These are phyloP conservation scores for Amaranthus cruentus DNA, from an alignment of 148 eudicot genomes.

Conservation along the genomic window DNA sequence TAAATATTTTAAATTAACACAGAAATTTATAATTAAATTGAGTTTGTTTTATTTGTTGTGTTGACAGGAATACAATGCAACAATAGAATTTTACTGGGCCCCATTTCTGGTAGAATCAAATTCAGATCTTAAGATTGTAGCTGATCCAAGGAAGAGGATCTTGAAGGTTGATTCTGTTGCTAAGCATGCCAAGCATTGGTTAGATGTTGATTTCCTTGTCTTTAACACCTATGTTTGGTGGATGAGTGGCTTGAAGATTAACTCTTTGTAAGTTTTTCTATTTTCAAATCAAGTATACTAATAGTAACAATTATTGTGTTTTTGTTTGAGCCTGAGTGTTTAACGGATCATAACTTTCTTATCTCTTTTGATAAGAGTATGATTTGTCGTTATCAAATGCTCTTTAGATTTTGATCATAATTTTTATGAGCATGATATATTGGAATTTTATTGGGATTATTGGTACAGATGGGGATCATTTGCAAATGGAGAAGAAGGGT, in stretches of 20 bases:
- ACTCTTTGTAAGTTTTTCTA: conserved; percentile 50
- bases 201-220: conserved; percentile 68
- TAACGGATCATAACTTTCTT: background rate
- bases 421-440: background rate
- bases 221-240: conserved; percentile 98
- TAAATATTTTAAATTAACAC: too few species aligned
- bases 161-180: conserved; percentile 70
- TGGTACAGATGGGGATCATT: conserved; percentile 83
- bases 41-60: background rate
- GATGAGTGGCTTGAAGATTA: conserved; percentile 71
- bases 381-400: background rate
- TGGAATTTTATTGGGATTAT: too few species aligned
- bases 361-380: background rate
- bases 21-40: background rate
- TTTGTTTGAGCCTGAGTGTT: too few species aligned
- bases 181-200: conserved; percentile 79
- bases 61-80: conserved; percentile 65
- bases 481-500: conserved; percentile 81
- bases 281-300: too few species aligned
- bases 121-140: conserved; percentile 57
- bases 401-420: background rate
- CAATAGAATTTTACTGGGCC: conserved; percentile 97
- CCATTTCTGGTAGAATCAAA: conserved; percentile 86
- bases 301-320: too few species aligned
- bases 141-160: conserved; percentile 69